Evolutionary conservation across 495 filamentous ascomycete genomes (phyloP).

Genomic region (Parathielavia appendiculata): DNA sequence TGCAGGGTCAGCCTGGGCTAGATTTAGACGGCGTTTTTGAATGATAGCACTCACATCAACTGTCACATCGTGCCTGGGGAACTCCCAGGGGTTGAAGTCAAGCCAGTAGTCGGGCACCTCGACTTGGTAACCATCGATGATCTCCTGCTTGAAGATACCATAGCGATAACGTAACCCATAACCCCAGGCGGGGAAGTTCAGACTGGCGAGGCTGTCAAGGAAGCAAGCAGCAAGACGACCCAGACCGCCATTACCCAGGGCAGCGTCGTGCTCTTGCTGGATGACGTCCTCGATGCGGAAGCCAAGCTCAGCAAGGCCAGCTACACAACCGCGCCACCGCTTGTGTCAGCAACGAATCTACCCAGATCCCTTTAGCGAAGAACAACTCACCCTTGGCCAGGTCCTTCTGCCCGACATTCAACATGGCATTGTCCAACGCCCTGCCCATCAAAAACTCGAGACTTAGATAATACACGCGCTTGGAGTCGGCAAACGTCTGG

Average conservation of each 20-base stretch:
- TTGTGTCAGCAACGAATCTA: slow-evolving; percentile 55
- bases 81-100: slow-evolving; percentile 99
- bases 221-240: slow-evolving; percentile 95
- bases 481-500: slow-evolving; percentile 84
- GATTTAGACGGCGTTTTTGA: slow-evolving; percentile 12
- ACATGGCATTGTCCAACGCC: slow-evolving; percentile 95
- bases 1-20: slow-evolving; percentile 14
- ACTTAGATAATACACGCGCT: slow-evolving; percentile 93
- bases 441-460: slow-evolving; percentile 97
- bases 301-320: slow-evolving; percentile 80
- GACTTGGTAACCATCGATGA: slow-evolving; percentile 93
- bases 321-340: slow-evolving; percentile 39
- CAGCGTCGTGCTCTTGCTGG: slow-evolving; percentile 90
- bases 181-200: slow-evolving; percentile 96
- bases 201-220: slow-evolving; percentile 86
- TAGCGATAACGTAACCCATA: slow-evolving; percentile 94
- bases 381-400: slow-evolving; percentile 60
- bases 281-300: slow-evolving; percentile 98
- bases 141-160: slow-evolving; percentile 99
- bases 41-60: slow-evolving; percentile 57
- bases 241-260: slow-evolving; percentile 91
- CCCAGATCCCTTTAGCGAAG: not conserved
- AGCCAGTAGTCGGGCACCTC: slow-evolving; percentile 99
- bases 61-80: slow-evolving; percentile 87
- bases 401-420: slow-evolving; percentile 87